phyloP scores from a whole-genome alignment of 257 asterid species.

The Linaria vulgaris region DNA sequence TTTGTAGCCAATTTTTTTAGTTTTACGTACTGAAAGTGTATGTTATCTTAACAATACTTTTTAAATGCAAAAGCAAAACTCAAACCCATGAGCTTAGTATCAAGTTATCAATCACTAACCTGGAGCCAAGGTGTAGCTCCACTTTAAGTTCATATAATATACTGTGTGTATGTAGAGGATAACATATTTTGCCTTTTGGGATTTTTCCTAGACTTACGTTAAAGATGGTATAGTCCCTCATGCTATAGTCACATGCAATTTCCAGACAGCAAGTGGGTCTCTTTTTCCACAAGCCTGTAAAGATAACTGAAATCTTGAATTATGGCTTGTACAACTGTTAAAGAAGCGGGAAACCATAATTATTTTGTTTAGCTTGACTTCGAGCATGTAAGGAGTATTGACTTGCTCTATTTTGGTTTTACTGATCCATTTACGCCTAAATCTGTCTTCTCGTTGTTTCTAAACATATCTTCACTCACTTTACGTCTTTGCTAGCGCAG shows the following conservation, averaged over 20 bases:
- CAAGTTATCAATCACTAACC: constrained; percentile 3
- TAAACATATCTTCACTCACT: constrained; percentile 16
- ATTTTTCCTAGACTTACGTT: neutral
- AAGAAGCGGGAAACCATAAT: neutral
- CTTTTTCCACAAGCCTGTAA: too few relatives aligned
- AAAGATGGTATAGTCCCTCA: neutral
- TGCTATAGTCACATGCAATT: constrained; percentile 1
- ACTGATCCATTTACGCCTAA: constrained; percentile 25
- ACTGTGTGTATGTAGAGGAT: neutral
- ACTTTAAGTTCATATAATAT: neutral
- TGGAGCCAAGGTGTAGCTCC: neutral
- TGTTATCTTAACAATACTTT: neutral
- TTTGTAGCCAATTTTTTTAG: neutral
- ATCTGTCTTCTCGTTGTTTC: constrained; percentile 20
- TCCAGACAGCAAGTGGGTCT: constrained; percentile 8
- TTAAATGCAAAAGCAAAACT: neutral
- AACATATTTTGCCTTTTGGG: neutral
- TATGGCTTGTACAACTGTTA: neutral
- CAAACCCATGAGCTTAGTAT: neutral
- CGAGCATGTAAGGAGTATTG: neutral
- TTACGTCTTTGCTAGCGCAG: constrained; percentile 49
- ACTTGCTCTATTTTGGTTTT: constrained; percentile 11
- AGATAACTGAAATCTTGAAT: constrained; percentile 3
- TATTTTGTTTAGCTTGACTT: neutral
- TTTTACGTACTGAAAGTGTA: neutral